phyloP scores from a whole-genome alignment of 345 rosid species.

The Eucalyptus cloeziana region DNA sequence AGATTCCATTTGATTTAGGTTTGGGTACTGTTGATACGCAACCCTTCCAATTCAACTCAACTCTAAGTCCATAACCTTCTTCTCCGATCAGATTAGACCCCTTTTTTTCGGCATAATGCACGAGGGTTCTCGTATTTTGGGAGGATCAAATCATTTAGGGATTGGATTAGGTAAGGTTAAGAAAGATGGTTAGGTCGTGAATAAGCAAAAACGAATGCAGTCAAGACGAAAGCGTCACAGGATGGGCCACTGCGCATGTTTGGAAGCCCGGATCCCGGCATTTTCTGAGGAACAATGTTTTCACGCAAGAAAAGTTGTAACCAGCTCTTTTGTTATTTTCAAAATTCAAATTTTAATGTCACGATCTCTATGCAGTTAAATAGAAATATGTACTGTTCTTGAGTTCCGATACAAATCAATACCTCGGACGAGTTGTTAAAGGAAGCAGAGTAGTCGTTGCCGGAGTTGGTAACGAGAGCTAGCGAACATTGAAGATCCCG shows the following conservation, averaged over 20 bases:
- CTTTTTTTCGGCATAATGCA: neutral
- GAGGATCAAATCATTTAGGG: neutral
- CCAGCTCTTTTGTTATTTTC: neutral
- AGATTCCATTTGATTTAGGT: neutral
- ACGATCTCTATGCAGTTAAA: neutral
- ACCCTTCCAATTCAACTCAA: neutral
- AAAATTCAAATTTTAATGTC: neutral
- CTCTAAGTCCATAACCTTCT: neutral
- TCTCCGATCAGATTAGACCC: neutral
- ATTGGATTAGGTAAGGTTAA: neutral
- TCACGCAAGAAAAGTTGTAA: neutral
- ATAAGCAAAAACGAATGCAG: too few relatives aligned
- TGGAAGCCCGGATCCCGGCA: neutral
- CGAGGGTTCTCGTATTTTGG: neutral
- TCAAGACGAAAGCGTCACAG: neutral
- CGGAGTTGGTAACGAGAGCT: conserved; percentile 49
- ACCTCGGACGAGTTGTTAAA: conserved; percentile 20
- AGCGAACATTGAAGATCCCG: conserved; percentile 21
- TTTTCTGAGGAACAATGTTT: neutral
- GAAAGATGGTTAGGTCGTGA: neutral
- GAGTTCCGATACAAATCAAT: neutral
- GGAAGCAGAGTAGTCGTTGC: conserved; percentile 62
- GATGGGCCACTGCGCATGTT: neutral
- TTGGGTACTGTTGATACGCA: neutral
- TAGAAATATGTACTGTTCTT: neutral